Evolutionary conservation across 2,329 filamentous ascomycete genomes (phyloP).

Genomic region (Arthrinium puccinioides): DNA sequence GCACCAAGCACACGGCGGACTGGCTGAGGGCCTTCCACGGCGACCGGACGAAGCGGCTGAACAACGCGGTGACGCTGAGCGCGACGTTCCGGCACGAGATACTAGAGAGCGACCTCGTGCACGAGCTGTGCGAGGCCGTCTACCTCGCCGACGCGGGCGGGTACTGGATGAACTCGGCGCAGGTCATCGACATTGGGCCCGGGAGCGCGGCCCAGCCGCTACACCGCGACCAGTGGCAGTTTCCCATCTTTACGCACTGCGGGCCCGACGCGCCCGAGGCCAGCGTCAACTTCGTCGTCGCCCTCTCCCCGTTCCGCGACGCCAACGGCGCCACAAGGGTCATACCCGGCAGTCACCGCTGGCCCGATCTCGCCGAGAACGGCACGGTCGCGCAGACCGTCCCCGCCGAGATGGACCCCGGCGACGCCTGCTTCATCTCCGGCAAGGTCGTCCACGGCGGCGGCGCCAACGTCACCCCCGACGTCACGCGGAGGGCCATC

Average conservation of each 20-base stretch:
- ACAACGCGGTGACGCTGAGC: constrained; percentile 14
- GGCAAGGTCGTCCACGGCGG: constrained; percentile 25
- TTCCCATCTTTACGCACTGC: constrained; percentile 16
- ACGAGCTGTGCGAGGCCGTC: constrained; percentile 15
- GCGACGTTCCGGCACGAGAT: constrained; percentile 18
- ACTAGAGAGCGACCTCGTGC: constrained; percentile 21
- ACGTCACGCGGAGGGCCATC: constrained; percentile 12
- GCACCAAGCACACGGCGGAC: constrained; percentile 12
- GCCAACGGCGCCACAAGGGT: constrained; percentile 22
- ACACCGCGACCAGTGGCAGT: constrained; percentile 21
- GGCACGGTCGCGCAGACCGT: constrained; percentile 11
- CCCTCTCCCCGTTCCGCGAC: constrained; percentile 17
- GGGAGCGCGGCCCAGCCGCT: constrained; percentile 16
- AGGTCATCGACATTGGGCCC: constrained; percentile 7
- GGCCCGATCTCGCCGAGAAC: constrained; percentile 14
- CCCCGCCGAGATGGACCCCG: constrained; percentile 19
- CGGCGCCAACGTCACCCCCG: constrained; percentile 20
- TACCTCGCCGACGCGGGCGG: constrained; percentile 17
- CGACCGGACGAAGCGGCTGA: constrained; percentile 17
- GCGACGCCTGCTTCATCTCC: constrained; percentile 21
- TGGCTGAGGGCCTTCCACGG: constrained; percentile 18
- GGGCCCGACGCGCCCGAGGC: constrained; percentile 18
- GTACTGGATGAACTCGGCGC: constrained; percentile 15
- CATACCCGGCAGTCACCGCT: constrained; percentile 21
- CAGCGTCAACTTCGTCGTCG: constrained; percentile 19